Percentiles rank a stretch among this genome's conserved stretches.
These are phyloP conservation scores for Pharnaceum exiguum DNA, from an alignment of 148 eudicot species.

Conservation along the genomic window DNA sequence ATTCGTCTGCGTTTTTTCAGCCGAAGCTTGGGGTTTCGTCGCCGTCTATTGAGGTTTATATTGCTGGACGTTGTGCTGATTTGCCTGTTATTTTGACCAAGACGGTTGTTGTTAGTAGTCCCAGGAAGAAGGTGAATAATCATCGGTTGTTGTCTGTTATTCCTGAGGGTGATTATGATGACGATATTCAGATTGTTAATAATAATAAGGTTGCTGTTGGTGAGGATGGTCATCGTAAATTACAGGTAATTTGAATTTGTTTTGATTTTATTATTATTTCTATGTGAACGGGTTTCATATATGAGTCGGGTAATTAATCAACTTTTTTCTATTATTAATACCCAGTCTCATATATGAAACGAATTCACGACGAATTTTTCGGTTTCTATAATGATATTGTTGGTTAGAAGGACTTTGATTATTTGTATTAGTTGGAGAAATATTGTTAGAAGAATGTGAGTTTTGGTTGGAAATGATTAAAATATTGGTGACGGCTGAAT, in stretches of 20 bases:
- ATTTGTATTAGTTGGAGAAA: too few relatives aligned
- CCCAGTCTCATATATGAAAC: too few relatives aligned
- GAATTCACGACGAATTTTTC: too few relatives aligned
- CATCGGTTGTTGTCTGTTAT: constrained; percentile 51
- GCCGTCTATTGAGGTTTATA: constrained; percentile 78
- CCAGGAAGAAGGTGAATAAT: constrained; percentile 42
- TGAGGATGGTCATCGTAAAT: constrained; percentile 36
- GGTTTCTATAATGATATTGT: too few relatives aligned
- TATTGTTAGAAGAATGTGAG: too few relatives aligned
- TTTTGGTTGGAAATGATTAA: too few relatives aligned
- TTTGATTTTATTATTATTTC: background rate
- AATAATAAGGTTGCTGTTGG: constrained; percentile 21
- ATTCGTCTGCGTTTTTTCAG: constrained; percentile 46
- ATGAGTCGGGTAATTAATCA: too few relatives aligned
- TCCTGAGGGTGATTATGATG: constrained; percentile 82
- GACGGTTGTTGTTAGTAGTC: constrained; percentile 55
- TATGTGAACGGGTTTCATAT: background rate
- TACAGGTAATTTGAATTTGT: constrained; percentile 42
- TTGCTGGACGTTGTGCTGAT: constrained; percentile 77
- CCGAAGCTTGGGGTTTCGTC: constrained; percentile 52
- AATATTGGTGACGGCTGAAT: too few relatives aligned
- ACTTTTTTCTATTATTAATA: too few relatives aligned
- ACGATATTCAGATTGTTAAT: constrained; percentile 54
- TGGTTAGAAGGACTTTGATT: too few relatives aligned
- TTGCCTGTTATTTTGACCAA: constrained; percentile 78